Evolutionary conservation across 108 stramenopile genomes (phyloP).

Genomic region (Craspedostauros australis): DNA sequence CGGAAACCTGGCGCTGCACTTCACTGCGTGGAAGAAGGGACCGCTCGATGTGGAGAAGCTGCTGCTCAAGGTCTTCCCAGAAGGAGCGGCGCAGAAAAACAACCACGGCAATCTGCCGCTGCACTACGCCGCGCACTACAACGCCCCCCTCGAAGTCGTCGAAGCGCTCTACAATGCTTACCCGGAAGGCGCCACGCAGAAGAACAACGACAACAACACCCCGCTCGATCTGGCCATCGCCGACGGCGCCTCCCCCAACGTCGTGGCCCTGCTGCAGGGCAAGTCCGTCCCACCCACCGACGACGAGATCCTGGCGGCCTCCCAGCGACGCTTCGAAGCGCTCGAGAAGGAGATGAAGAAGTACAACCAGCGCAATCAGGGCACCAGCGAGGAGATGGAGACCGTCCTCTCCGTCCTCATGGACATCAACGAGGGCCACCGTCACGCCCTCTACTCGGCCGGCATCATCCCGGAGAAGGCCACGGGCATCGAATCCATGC

Average conservation of each 20-base stretch:
- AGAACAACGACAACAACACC: conserved; percentile 85
- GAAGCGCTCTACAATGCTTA: conserved; percentile 79
- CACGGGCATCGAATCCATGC: conserved; percentile 54
- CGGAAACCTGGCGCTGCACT: conserved; percentile 80
- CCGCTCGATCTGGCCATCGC: conserved; percentile 82
- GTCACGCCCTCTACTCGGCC: conserved; percentile 75
- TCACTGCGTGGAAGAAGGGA: conserved; percentile 86
- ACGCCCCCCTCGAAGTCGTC: conserved; percentile 79
- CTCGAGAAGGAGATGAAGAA: conserved; percentile 71
- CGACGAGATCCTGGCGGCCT: conserved; percentile 63
- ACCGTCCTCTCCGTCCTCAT: conserved; percentile 58
- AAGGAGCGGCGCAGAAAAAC: conserved; percentile 83
- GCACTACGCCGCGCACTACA: conserved; percentile 85
- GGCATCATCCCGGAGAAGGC: conserved; percentile 68
- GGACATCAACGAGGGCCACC: conserved; percentile 70
- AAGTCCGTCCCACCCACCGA: conserved; percentile 74
- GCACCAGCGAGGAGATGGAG: conserved; percentile 67
- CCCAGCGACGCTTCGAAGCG: conserved; percentile 64
- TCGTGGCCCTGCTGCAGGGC: conserved; percentile 77
- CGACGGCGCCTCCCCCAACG: conserved; percentile 74
- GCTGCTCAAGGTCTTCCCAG: conserved; percentile 68
- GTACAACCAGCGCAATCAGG: conserved; percentile 35
- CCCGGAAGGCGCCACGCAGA: conserved; percentile 73
- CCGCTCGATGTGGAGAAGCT: conserved; percentile 77
- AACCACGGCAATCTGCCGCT: conserved; percentile 82